Evolutionary conservation across 2,329 filamentous ascomycete species (phyloP).

Genomic region (Chrysosporium keratinophilum): DNA sequence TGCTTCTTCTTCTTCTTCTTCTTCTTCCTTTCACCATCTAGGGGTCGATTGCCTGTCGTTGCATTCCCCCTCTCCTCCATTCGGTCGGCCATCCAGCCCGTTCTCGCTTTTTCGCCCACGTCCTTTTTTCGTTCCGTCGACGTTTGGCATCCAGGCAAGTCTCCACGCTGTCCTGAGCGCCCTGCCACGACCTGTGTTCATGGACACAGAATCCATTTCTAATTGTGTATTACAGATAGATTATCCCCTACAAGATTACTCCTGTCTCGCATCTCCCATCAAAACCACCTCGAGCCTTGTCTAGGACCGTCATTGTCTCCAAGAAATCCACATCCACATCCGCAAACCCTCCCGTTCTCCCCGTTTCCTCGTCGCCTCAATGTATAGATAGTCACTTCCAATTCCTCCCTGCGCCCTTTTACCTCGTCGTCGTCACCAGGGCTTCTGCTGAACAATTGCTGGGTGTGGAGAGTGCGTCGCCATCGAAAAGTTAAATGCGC

Average conservation of each 20-base stretch:
- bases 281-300: not conserved
- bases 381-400: conserved; percentile 2
- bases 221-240: not conserved
- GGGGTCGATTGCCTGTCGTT: not conserved
- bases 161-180: conserved; percentile 2
- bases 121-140: not conserved
- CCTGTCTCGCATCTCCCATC: not conserved
- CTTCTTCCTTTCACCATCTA: not conserved
- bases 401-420: not conserved
- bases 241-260: not conserved
- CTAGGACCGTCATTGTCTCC: not conserved
- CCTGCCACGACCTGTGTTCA: not conserved
- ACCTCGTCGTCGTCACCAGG: not conserved
- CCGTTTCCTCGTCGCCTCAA: not conserved
- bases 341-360: not conserved
- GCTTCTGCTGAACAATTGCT: too few species aligned
- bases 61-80: not conserved
- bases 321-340: not conserved
- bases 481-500: conserved; percentile 8
- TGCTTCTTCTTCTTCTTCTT: not conserved
- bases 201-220: not conserved
- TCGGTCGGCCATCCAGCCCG: not conserved
- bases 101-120: not conserved
- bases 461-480: too few species aligned
- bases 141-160: not conserved